Percentiles rank a stretch among this genome's conserved stretches.
Conservation (phyloP, 345 rosid species). For the Ceriops decandra region DNA sequence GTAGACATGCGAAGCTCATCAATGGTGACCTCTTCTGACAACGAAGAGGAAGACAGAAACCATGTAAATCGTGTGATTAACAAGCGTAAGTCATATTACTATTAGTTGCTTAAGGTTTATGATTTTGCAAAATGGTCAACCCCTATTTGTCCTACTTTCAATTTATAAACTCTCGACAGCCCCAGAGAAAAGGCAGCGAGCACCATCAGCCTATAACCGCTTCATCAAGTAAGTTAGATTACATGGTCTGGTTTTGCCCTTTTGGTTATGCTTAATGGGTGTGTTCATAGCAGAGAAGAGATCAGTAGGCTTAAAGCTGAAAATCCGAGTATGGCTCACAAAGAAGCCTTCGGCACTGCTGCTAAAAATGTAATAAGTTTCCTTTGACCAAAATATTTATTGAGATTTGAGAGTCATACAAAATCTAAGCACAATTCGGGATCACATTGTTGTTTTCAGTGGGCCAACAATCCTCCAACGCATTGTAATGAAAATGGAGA, state of each 20-base stretch:
- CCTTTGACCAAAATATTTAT: not conserved
- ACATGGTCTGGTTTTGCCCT: not conserved
- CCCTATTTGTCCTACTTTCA: not conserved
- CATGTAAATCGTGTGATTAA: constrained; percentile 57
- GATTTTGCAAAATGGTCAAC: too few species aligned
- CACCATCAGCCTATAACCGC: constrained; percentile 90
- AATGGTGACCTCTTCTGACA: constrained; percentile 51
- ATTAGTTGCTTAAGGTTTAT: not conserved
- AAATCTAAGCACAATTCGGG: constrained; percentile 1
- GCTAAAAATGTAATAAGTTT: constrained; percentile 76
- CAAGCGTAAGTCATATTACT: constrained; percentile 59
- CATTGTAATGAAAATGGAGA: constrained; percentile 49
- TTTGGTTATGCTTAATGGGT: constrained; percentile 1
- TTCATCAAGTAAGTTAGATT: constrained; percentile 69
- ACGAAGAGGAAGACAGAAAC: constrained; percentile 59
- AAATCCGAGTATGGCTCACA: constrained; percentile 91
- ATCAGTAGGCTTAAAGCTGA: constrained; percentile 88
- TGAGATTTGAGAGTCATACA: not conserved
- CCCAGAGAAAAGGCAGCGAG: constrained; percentile 96
- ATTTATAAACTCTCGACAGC: constrained; percentile 36
- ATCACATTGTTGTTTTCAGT: constrained; percentile 44
- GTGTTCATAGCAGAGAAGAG: constrained; percentile 68
- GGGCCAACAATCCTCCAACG: constrained; percentile 86
- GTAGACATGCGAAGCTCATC: constrained; percentile 39
- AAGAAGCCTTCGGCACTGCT: constrained; percentile 96